Conservation (phyloP, 2,329 filamentous ascomycete genomes). For the Xylaria sp. region DNA sequence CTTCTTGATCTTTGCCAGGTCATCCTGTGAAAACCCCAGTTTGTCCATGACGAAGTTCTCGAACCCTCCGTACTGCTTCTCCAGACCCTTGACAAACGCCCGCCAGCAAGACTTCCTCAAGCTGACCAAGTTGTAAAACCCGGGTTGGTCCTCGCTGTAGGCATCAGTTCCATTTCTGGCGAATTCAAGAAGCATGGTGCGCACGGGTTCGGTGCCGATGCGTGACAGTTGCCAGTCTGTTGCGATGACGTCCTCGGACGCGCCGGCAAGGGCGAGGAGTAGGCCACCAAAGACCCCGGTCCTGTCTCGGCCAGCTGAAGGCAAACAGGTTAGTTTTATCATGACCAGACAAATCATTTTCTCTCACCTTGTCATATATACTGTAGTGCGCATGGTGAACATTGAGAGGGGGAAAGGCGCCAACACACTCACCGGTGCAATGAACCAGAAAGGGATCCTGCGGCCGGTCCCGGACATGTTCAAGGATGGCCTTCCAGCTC, state of each 20-base stretch:
- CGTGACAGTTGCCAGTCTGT: slow-evolving; percentile 66
- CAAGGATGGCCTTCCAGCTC: slow-evolving; percentile 58
- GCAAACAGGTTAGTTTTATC: background rate
- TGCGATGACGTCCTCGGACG: slow-evolving; percentile 54
- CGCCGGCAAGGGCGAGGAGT: slow-evolving; percentile 62
- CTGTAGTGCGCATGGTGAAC: background rate
- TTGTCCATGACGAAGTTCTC: slow-evolving; percentile 59
- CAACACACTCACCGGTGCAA: slow-evolving; percentile 60
- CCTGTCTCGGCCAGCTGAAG: slow-evolving; percentile 64
- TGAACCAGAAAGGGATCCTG: slow-evolving; percentile 62
- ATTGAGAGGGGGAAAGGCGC: slow-evolving; percentile 1
- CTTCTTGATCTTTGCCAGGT: slow-evolving; percentile 59
- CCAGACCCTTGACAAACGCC: slow-evolving; percentile 58
- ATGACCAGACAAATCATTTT: background rate
- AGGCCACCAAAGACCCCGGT: slow-evolving; percentile 64
- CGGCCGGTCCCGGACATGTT: slow-evolving; percentile 60
- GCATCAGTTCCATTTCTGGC: slow-evolving; percentile 54
- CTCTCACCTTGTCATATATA: background rate
- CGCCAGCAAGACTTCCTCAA: slow-evolving; percentile 58
- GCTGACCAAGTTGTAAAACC: slow-evolving; percentile 61
- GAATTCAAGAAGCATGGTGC: slow-evolving; percentile 59
- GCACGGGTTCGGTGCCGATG: slow-evolving; percentile 63
- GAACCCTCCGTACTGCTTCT: slow-evolving; percentile 60
- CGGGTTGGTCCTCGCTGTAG: slow-evolving; percentile 55
- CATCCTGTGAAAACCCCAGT: slow-evolving; percentile 59